Conservation (phyloP, 805 yeast genomes). For the Komagataella pastoris region DNA sequence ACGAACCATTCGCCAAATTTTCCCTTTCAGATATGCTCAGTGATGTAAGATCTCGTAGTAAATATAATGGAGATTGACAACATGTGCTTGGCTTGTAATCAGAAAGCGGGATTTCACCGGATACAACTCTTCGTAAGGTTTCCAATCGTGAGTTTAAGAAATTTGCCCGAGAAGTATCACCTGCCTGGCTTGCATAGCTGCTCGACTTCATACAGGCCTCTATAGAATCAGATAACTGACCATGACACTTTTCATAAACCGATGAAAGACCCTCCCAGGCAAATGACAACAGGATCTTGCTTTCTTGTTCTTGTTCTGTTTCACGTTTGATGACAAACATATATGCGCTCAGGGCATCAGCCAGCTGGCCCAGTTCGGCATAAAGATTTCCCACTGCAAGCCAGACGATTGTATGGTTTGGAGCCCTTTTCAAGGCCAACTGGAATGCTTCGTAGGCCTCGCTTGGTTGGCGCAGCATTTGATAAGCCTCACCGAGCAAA, state of each 20-base stretch:
- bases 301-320: conserved; percentile 29
- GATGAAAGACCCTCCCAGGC: conserved; percentile 57
- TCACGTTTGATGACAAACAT: conserved; percentile 48
- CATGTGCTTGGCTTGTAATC: not conserved
- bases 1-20: not conserved
- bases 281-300: conserved; percentile 27
- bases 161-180: conserved; percentile 14
- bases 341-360: conserved; percentile 56
- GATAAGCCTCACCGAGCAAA: conserved; percentile 38
- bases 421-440: conserved; percentile 37
- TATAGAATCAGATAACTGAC: conserved; percentile 43
- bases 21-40: not conserved
- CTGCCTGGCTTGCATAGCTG: conserved; percentile 31
- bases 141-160: not conserved
- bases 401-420: conserved; percentile 50
- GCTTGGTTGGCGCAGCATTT: conserved; percentile 29
- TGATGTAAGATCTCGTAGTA: not conserved
- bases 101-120: not conserved
- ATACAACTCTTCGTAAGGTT: not conserved
- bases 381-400: conserved; percentile 51
- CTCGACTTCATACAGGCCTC: conserved; percentile 45
- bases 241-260: conserved; percentile 52
- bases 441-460: conserved; percentile 44
- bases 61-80: not conserved
- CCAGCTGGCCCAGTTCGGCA: conserved; percentile 41